Evolutionary conservation across 179 eudicot genomes (phyloP).

Genomic region (Beta macrorhiza): DNA sequence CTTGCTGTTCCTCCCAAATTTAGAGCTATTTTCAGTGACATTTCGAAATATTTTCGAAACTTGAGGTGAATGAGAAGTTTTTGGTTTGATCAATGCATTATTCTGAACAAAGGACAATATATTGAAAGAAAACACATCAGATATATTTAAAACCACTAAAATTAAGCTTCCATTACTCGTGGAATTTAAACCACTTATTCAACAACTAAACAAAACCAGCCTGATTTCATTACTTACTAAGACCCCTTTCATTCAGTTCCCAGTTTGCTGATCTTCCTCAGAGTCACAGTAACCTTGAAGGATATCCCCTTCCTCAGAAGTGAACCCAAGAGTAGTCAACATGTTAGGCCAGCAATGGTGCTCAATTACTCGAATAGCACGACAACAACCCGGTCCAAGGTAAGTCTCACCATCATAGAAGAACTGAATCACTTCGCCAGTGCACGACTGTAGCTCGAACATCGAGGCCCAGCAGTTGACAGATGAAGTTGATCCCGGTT

Average conservation of each 20-base stretch:
- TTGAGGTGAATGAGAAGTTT: too few species aligned
- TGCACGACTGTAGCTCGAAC: slow-evolving; percentile 54
- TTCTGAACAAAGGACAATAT: background rate
- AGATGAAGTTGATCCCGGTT: slow-evolving; percentile 13
- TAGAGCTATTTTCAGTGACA: too few species aligned
- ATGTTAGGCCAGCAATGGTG: slow-evolving; percentile 60
- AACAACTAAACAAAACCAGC: background rate
- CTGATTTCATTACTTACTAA: too few species aligned
- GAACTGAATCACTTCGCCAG: slow-evolving; percentile 52
- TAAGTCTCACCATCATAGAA: slow-evolving; percentile 57
- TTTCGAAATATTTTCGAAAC: too few species aligned
- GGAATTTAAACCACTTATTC: slow-evolving; percentile 7
- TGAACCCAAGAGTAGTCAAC: slow-evolving; percentile 54
- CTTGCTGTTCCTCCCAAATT: too few species aligned
- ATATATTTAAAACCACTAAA: too few species aligned
- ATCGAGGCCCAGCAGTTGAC: slow-evolving; percentile 53
- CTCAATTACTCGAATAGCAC: slow-evolving; percentile 42
- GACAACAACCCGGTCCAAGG: slow-evolving; percentile 52
- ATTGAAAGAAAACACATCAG: background rate
- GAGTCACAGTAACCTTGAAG: slow-evolving; percentile 58
- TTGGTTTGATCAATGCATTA: too few species aligned
- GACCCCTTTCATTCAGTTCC: background rate
- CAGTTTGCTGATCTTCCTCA: slow-evolving; percentile 24
- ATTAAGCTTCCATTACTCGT: background rate
- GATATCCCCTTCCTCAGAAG: slow-evolving; percentile 49